These are phyloP conservation scores for Cryphonectria carpinicola DNA, from an alignment of 2,329 filamentous ascomycete species.

Conservation along the genomic window DNA sequence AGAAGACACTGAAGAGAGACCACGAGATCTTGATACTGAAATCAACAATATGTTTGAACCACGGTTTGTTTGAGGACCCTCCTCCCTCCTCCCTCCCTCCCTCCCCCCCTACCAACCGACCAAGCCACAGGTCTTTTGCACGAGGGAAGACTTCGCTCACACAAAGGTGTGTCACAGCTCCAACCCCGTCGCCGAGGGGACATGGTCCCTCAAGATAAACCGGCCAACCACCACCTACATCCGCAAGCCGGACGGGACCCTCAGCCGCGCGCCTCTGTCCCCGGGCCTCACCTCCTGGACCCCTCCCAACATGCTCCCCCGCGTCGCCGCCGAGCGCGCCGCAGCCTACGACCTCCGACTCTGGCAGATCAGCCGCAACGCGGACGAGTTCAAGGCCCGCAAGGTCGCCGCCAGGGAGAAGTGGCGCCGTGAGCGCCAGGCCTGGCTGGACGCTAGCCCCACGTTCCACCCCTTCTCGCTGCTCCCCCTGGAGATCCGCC, in stretches of 20 bases:
- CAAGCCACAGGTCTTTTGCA: background rate
- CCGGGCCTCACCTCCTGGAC: background rate
- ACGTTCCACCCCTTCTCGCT: background rate
- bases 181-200: background rate
- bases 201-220: background rate
- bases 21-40: background rate
- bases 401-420: background rate
- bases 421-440: background rate
- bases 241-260: background rate
- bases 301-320: background rate
- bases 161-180: background rate
- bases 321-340: background rate
- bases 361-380: conserved; percentile 3
- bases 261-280: background rate
- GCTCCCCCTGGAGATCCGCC: conserved; percentile 8
- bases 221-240: background rate
- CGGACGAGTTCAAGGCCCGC: conserved; percentile 5
- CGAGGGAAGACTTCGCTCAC: background rate
- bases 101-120: too few relatives aligned
- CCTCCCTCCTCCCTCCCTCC: too few relatives aligned
- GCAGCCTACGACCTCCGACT: conserved; percentile 7
- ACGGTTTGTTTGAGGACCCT: background rate
- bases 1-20: background rate
- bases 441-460: conserved; percentile 9
- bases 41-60: background rate